Base-by-base conservation (phyloP, 2,329 filamentous ascomycete species). In the Moelleriella libera region DNA sequence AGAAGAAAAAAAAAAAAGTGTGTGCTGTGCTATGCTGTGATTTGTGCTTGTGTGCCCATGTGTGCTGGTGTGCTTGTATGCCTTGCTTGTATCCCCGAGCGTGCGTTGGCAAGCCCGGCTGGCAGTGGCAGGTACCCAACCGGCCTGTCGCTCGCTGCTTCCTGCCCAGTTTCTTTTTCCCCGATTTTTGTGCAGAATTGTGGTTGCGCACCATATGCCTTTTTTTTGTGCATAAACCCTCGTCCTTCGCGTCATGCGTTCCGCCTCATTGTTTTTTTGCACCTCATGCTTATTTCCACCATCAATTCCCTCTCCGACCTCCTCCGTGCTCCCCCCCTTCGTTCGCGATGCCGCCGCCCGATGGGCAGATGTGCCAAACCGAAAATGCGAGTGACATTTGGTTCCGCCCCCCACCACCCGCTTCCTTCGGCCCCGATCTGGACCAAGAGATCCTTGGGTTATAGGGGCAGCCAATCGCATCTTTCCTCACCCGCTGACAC, bases 381-480 rank as follows among this genome's bases (percentile, higher is more conserved):
- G 43, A 45, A 45, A 45, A 37, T n/a, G 39, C 39, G 45, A 41
- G 29, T 48, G 46, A 50, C 46, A 46, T 45, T 39, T 14, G 32
- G 9, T 12, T 10, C 39, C 45, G 32, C 43, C 43, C 46, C 47
- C 45, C 45, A 30, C n/a, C 37, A 32, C 30, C 28, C 39, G 31
- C 14, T 39, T 45, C n/a, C 40, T 46, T 31, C 48, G 49, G 49
- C 52, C 57, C 52, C 47, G 56, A 57, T 58, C 48, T 55, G 55
- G 53, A 50, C 50, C 53, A 50, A 54, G 49, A 50, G 56, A 60
- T 60, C 40, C 56, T 61, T 53, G 57, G 54, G 46, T 53, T 53
- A 54, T 51, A 49, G 58, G 56, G 55, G 46, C 52, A 57, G 55
- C 61, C 61, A 63, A 62, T 63, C 61, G 61, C 61, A 63, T 61